Percentiles rank a stretch among this genome's conserved stretches.
Conservation (phyloP, 768 basidiomycete species). For the Termitomyces sp. region DNA sequence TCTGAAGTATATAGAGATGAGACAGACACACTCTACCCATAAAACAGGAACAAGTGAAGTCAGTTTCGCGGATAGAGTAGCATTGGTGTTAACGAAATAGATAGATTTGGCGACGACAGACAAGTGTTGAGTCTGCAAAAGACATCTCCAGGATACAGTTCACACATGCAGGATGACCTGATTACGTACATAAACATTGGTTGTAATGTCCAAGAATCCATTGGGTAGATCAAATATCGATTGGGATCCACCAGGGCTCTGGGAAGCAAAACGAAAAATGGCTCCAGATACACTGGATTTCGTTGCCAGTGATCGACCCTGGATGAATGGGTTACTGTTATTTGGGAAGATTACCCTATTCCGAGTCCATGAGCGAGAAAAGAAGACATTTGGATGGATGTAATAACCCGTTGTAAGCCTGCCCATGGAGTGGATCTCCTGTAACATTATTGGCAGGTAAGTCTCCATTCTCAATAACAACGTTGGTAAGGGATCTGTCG, state of each 20-base stretch:
- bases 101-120: constrained; percentile 48
- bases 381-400: not conserved
- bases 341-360: constrained; percentile 38
- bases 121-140: constrained; percentile 46
- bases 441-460: constrained; percentile 46
- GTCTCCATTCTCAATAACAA: constrained; percentile 24
- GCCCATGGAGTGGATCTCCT: constrained; percentile 35
- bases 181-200: constrained; percentile 42
- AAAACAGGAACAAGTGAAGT: constrained; percentile 42
- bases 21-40: constrained; percentile 48
- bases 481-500: constrained; percentile 33
- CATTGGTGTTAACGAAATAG: constrained; percentile 47
- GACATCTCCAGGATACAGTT: not conserved
- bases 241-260: constrained; percentile 32
- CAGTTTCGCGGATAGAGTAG: constrained; percentile 30
- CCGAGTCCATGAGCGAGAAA: not conserved
- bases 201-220: constrained; percentile 50
- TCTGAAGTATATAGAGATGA: not conserved
- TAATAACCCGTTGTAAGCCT: constrained; percentile 54
- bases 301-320: constrained; percentile 44
- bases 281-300: constrained; percentile 53
- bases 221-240: constrained; percentile 41
- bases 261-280: constrained; percentile 47
- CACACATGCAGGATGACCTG: not conserved
- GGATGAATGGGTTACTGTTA: constrained; percentile 37